Base-by-base conservation (phyloP, 306 rosid species). In the Medicago arabica region DNA sequence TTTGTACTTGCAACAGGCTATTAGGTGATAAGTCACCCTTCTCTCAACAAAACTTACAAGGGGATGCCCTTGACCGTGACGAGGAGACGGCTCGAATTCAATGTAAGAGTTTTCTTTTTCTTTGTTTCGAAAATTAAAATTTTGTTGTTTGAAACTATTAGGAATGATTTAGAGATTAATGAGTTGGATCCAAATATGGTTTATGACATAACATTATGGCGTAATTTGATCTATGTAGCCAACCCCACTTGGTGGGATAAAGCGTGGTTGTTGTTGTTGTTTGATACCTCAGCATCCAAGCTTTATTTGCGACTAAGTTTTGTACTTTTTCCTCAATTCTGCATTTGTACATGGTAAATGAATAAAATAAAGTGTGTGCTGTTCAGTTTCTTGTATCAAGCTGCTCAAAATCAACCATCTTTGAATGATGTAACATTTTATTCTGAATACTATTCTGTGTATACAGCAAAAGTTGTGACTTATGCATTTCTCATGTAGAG, bases 1-100 rank as follows among this genome's bases (percentile, higher is more conserved):
- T 18, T 70, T 58, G 10, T 75, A 19, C 40, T 38, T 43, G 1
- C 78, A 82, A 44, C 83, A 90, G 97, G 65, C 83, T 93, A 40
- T 78, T 93, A 81, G 98, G 98, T 38, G 98, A 90, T 65, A 93
- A 89, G 77, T 90, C 97, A 55, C 97, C 98, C 2, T 94, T 94
- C 75, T 89, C 97, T 13, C 96, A 91, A 38, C 96, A 88, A 76
- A 91, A 85, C 81, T 75, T 87, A 54, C 97, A 90, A 50, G 96
- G 96, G 70, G 97, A 90, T 67, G 86, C 85, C 62, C 79, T 88
- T 82, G 96, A 84, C 76, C 92, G 94, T 17, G 98, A 92, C 9
- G 97, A 94, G 78, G 98, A 92, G 87, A 91, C 98, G 9, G 89
- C 91, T 51, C 89, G 90, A 72, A 94, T 94, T 81, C 96, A 94